These are phyloP conservation scores for Selaginella tamariscina DNA, from an alignment of 75 land plant genomes.

Conservation along the genomic window DNA sequence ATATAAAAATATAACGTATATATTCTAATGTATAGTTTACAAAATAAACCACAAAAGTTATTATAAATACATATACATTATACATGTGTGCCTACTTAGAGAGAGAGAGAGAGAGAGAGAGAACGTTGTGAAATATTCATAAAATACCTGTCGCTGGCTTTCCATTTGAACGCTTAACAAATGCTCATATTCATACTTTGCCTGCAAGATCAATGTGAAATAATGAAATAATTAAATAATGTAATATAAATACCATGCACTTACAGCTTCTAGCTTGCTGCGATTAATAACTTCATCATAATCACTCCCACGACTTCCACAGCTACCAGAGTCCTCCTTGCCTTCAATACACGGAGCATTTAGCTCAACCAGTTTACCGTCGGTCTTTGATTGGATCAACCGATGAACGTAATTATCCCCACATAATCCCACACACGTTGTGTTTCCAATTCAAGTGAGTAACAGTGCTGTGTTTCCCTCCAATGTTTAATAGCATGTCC, in stretches of 20 bases:
- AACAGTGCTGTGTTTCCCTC: conserved; percentile 96
- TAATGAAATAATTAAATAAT: neutral
- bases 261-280: conserved; percentile 80
- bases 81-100: too few species aligned
- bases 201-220: conserved; percentile 46
- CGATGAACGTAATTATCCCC: conserved; percentile 98
- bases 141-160: conserved; percentile 67
- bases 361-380: conserved; percentile 86
- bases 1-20: too few species aligned
- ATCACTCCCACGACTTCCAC: conserved; percentile 40
- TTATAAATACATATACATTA: too few species aligned
- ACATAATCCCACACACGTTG: conserved; percentile 97
- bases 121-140: too few species aligned
- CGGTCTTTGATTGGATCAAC: conserved; percentile 89
- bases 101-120: too few species aligned
- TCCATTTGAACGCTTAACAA: conserved; percentile 75
- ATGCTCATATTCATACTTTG: conserved; percentile 66
- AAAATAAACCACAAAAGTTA: too few species aligned
- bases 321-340: conserved; percentile 50
- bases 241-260: neutral
- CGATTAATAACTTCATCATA: conserved; percentile 42
- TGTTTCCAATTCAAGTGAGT: conserved; percentile 87
- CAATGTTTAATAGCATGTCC: conserved; percentile 89
- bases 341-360: conserved; percentile 54
- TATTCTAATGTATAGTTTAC: too few species aligned